A percentile compares a stretch with the other conserved stretches of the same genome.
These are phyloP conservation scores for Dactylella cylindrospora DNA, from an alignment of 2,329 filamentous ascomycete species.

Conservation along the genomic window DNA sequence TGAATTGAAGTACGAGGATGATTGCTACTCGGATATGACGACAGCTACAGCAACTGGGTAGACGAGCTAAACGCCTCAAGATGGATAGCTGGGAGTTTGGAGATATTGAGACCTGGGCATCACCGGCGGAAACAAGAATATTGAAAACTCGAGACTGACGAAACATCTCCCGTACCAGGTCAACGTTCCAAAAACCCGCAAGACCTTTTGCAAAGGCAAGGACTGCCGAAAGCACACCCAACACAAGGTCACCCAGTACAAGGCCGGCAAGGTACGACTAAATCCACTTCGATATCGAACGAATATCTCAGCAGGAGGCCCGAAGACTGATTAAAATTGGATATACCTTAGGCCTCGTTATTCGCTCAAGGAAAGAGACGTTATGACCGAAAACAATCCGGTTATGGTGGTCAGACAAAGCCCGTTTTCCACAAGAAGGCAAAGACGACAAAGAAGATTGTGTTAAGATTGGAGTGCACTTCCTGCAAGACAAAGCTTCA, in stretches of 20 bases:
- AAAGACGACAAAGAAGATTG: conserved; percentile 99
- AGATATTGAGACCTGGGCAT: conserved; percentile 18
- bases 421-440: conserved; percentile 99
- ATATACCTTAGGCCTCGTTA: conserved; percentile 68
- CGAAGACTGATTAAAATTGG: conserved; percentile 15
- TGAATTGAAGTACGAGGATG: background rate
- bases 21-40: background rate
- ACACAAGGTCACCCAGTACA: conserved; percentile 96
- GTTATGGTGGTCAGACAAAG: conserved; percentile 99
- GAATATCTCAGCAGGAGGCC: background rate
- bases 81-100: conserved; percentile 13
- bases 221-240: conserved; percentile 88
- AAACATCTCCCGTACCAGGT: conserved; percentile 61
- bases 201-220: conserved; percentile 97
- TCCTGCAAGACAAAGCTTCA: conserved; percentile 95
- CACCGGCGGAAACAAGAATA: conserved; percentile 4
- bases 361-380: conserved; percentile 99
- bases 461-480: conserved; percentile 96
- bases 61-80: background rate
- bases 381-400: conserved; percentile 98
- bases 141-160: conserved; percentile 18
- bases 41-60: too few species aligned
- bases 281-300: conserved; percentile 24
- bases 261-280: conserved; percentile 77
- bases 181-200: conserved; percentile 97